phyloP scores from a whole-genome alignment of 2,329 filamentous ascomycete species.

The Cladophialophora yegresii region DNA sequence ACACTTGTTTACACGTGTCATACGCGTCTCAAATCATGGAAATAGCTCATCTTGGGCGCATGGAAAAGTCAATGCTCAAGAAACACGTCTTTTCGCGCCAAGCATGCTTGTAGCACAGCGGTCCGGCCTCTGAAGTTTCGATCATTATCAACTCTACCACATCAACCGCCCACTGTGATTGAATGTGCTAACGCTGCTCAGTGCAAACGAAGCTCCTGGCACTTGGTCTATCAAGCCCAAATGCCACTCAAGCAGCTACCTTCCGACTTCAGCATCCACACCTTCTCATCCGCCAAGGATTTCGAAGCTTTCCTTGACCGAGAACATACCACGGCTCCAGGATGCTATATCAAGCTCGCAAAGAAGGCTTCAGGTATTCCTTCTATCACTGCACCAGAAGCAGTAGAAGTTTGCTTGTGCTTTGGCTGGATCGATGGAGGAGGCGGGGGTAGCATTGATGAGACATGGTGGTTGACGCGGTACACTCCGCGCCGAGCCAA shows the following conservation, averaged over 20 bases:
- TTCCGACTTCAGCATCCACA: conserved; percentile 38
- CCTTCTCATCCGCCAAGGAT: conserved; percentile 37
- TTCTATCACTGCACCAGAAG: conserved; percentile 52
- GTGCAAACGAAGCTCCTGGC: not conserved
- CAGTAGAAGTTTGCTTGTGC: conserved; percentile 60
- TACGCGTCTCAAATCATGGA: not conserved
- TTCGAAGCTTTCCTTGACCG: conserved; percentile 48
- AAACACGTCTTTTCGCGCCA: not conserved
- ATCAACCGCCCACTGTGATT: not conserved
- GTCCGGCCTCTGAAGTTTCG: not conserved
- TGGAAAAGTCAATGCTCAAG: not conserved
- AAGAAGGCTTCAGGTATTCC: conserved; percentile 52
- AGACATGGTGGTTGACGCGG: conserved; percentile 55
- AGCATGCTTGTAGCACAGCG: not conserved
- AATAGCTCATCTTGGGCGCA: not conserved
- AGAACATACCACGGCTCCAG: conserved; percentile 42
- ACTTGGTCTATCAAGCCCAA: not conserved
- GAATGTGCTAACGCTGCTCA: not conserved
- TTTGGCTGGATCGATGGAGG: conserved; percentile 65
- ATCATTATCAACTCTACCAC: not conserved
- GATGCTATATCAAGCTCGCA: conserved; percentile 53
- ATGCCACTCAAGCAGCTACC: conserved; percentile 29
- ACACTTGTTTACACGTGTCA: not conserved
- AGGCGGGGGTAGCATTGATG: conserved; percentile 52
- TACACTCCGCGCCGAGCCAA: conserved; percentile 60